These are phyloP conservation scores for Cetraspora pellucida DNA, from an alignment of 192 early-diverging fungal species.

Conservation along the genomic window DNA sequence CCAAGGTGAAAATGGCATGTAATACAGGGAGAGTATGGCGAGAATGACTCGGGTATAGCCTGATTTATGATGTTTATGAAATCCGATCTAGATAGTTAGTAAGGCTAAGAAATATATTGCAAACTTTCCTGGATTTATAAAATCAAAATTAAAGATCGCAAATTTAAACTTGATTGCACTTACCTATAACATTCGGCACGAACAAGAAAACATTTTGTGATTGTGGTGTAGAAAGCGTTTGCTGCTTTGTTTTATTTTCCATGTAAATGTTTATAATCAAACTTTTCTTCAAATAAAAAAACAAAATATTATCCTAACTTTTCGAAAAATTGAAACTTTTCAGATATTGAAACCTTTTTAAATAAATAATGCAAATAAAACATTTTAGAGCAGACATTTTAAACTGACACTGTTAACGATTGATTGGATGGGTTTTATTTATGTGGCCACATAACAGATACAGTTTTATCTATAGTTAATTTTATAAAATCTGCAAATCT, in stretches of 20 bases:
- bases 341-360: too few relatives aligned
- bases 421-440: too few relatives aligned
- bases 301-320: too few relatives aligned
- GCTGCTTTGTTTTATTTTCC: slow-evolving; percentile 39
- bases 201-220: slow-evolving; percentile 71
- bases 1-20: slow-evolving; percentile 75
- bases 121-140: slow-evolving; percentile 40
- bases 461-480: too few relatives aligned
- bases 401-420: too few relatives aligned
- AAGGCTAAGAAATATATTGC: neutral
- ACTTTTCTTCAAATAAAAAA: too few relatives aligned
- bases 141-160: slow-evolving; percentile 48
- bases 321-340: too few relatives aligned
- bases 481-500: too few relatives aligned
- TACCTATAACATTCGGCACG: slow-evolving; percentile 80
- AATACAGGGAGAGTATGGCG: slow-evolving; percentile 69
- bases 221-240: neutral
- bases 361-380: too few relatives aligned
- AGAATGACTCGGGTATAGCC: slow-evolving; percentile 89
- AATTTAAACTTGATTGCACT: neutral
- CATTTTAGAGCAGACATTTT: too few relatives aligned
- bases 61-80: slow-evolving; percentile 34
- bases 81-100: neutral
- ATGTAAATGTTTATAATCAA: neutral
- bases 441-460: too few relatives aligned